These are phyloP conservation scores for Pilatotrama ljubarskyi DNA, from an alignment of 768 basidiomycete species.

Conservation along the genomic window DNA sequence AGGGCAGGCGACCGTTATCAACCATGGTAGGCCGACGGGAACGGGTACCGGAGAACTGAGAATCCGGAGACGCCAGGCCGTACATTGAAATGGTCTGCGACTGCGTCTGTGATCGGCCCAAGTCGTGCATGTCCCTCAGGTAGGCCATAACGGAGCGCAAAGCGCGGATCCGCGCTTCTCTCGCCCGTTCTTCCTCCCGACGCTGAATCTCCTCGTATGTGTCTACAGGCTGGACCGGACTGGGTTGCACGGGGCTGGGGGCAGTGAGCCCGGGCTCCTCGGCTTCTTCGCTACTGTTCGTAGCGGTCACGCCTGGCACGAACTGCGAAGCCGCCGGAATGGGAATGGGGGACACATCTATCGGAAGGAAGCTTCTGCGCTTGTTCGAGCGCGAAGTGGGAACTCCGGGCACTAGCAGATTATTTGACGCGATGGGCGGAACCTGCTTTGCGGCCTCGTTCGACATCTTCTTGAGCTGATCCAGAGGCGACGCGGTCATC, in stretches of 20 bases:
- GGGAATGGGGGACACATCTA: constrained; percentile 70
- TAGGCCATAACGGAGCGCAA: constrained; percentile 94
- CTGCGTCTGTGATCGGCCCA: constrained; percentile 66
- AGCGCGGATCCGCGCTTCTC: constrained; percentile 75
- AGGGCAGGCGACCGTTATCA: constrained; percentile 59
- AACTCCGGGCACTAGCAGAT: constrained; percentile 46
- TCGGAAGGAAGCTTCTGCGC: constrained; percentile 86
- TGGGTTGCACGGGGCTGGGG: constrained; percentile 23
- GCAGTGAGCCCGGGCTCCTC: constrained; percentile 27
- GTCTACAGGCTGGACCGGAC: constrained; percentile 42
- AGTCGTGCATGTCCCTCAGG: constrained; percentile 92
- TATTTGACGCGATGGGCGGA: constrained; percentile 17
- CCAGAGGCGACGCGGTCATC: constrained; percentile 10
- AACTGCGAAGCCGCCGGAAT: constrained; percentile 66
- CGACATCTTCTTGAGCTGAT: constrained; percentile 24
- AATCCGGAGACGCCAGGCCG: constrained; percentile 49
- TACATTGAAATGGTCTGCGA: constrained; percentile 58
- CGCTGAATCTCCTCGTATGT: constrained; percentile 50
- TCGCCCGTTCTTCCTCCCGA: constrained; percentile 69
- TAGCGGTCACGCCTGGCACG: constrained; percentile 49
- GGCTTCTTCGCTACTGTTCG: constrained; percentile 37
- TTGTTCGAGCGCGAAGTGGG: constrained; percentile 55
- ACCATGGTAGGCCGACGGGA: constrained; percentile 68
- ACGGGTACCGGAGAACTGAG: constrained; percentile 35
- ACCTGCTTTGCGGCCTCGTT: constrained; percentile 25